Base-by-base conservation (phyloP, 1,284 basidiomycete genomes). In the Leccinum proximum region DNA sequence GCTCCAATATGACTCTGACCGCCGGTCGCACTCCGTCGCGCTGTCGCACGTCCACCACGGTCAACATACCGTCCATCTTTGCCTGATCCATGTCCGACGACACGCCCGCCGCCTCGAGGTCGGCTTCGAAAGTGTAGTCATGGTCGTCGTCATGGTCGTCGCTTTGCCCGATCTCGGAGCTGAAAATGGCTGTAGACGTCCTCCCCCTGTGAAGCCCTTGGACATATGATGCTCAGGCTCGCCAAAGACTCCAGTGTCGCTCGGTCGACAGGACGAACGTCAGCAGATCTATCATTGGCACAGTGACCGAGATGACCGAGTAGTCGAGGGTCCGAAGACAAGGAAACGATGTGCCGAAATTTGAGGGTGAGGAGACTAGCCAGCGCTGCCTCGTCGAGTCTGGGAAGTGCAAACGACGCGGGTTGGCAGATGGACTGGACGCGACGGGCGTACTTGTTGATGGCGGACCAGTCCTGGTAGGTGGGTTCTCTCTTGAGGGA, bases 31-130 rank as follows among this genome's bases (percentile, higher is more conserved):
- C 69, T 9, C 68, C 69, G 5, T 64, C 65, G 30, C 59, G 65
- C 3, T 72, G 67, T 53, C 68, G 66, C 4, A 68, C 64, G 13
- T 69, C 68, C 11, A 64, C 63, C 30, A 70, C 60, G 38, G 68
- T 67, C 16, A 85, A 85, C 26, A 93, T 77, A 18, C 81, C 83
- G 11, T 80, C 79, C 53, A 88, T 70, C 67, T 90, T 77, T 22
- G 77, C 75, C 65, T 84, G 78, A 8, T 87, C 77, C 89, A 94
- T 93, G 38, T 86, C 83, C 10, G 79, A 79, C 65, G 94, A 72
- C 71, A 83, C 79, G 10, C 82, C 84, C 30, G 90, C 86, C 1
- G 88, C 84, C 65, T 91, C 85, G 62, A 92, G 77, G 65, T 86
- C 79, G 68, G 85, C 81, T 68, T 88, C 86, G 67, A 84, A 87